These are phyloP conservation scores for Pseudogymnoascus sp. DNA, from an alignment of 2,329 filamentous ascomycete species.

Conservation along the genomic window DNA sequence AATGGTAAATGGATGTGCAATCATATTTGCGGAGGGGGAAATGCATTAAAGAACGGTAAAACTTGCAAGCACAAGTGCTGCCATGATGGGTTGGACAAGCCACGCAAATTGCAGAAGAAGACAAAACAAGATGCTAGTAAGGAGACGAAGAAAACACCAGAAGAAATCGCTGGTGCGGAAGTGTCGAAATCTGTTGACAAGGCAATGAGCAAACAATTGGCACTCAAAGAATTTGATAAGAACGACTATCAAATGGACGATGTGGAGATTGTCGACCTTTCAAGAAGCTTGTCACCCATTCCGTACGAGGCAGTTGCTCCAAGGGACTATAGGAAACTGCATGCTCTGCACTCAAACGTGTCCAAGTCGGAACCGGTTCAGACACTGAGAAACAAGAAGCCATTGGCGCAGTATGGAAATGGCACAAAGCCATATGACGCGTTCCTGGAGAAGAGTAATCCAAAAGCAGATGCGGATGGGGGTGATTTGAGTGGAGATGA, in stretches of 20 bases:
- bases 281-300: slow-evolving; percentile 15
- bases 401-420: slow-evolving; percentile 21
- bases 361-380: slow-evolving; percentile 20
- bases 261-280: slow-evolving; percentile 26
- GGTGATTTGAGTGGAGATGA: slow-evolving; percentile 30
- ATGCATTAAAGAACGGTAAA: slow-evolving; percentile 32
- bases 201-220: background rate
- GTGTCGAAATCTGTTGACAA: background rate
- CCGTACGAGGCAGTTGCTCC: slow-evolving; percentile 20
- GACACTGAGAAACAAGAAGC: slow-evolving; percentile 22
- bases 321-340: slow-evolving; percentile 24
- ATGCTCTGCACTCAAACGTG: slow-evolving; percentile 26
- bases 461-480: slow-evolving; percentile 3
- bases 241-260: slow-evolving; percentile 10
- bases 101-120: slow-evolving; percentile 23
- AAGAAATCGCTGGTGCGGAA: background rate
- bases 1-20: slow-evolving; percentile 72
- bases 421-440: slow-evolving; percentile 19
- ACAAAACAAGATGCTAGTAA: background rate
- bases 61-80: slow-evolving; percentile 67
- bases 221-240: background rate
- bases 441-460: slow-evolving; percentile 15
- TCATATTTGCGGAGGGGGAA: slow-evolving; percentile 50
- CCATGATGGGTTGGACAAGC: slow-evolving; percentile 61
- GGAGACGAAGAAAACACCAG: background rate